Base-by-base conservation (phyloP, 805 yeast species). In the Candida sonorensis region DNA sequence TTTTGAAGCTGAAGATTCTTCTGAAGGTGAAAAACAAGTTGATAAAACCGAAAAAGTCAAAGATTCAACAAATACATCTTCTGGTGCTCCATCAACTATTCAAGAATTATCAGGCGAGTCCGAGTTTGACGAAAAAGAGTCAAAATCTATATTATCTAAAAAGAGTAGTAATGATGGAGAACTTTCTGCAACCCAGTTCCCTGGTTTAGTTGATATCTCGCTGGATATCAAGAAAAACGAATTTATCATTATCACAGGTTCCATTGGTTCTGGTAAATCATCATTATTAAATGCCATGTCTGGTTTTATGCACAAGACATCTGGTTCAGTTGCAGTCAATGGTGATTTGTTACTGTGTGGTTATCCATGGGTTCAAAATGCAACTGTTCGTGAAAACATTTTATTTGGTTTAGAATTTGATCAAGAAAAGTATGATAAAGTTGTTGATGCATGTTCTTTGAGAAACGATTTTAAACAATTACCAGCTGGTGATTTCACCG, bases 221-320 rank as follows among this genome's bases (percentile, higher is more conserved):
- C 54, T 84, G 13, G 46, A 57, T 1, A 61, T 84, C 26, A 57
- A 64, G 23, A 72, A 69, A 35, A 82, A 82, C 11, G 92, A 84
- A 46, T 72, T 87, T 29, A 58, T 84, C 10, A 78, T 80, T 33
- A 66, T 83, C 17, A 81, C 88, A 0, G 95, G 95, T 12, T 55
- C 78, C 1, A 80, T 85, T 47, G 95, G 95, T 3, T 67, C 85
- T 3, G 95, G 95, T 34, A 85, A 85, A 48, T 64, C 88, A 0
- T 79, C 92, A 0, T 59, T 85, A 14, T 59, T 85, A 24, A 66
- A 67, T 40, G 86, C 92, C 0, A 62, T 85, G 30, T 65, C 79
- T 4, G 92, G 94, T 1, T 61, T 67, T 13, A 81, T 84, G 83
- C 59, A 62, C 9, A 66, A 69, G 40, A 54, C 57, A 0, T 26